Evolutionary conservation across 2,329 filamentous ascomycete genomes (phyloP), one percentile per base, ranked within the genome.

Genomic region (Aspergillus sp.): DNA sequence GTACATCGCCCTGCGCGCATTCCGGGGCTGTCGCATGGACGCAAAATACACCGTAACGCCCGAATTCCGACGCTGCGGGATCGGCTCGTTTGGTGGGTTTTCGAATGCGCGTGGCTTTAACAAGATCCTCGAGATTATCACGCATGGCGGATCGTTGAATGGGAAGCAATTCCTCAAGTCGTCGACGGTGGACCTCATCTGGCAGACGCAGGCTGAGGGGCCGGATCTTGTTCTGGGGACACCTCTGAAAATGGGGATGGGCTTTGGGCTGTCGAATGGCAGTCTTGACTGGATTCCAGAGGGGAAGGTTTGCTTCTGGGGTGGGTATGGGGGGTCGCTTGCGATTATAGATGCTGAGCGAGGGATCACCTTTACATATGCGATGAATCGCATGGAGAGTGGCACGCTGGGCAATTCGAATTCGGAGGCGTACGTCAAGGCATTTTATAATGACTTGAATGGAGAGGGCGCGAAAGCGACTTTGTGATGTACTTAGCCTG

Each of bases 271-370:
- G 13, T 56, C 70, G 2, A 52, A 73, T 2, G 49, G 42, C 3
- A 55, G 67, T 18, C 56, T 50, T 12, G 42, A 59, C 1, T 73
- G 59, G 58, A 59, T 74, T 5, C 72, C 71, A 0, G 58, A 64
- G 7, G 78, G 76, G 0, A 61, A 64, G 5, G 57, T 67, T 3
- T 73, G 71, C 44, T 79, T 72, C 55, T 81, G 80, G 78, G 70
- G 72, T 22, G 79, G 79, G 0, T 80, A 73, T 73, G 79, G 79
- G 11, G 79, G 80, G 0, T 79, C 78, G 0, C 55, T 78, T 1
- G 60, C 71, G 3, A 57, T 81, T 26, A 77, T 81, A 70, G 80
- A 82, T 60, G 39, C 73, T 5, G 75, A 79, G 32, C 63, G 72
- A 2, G 63, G 68, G 15, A 63, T 81, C 57, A 81, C 79, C 0